Conservation (phyloP, 176 grass and related monocot species). For the Aegilops longissima region DNA sequence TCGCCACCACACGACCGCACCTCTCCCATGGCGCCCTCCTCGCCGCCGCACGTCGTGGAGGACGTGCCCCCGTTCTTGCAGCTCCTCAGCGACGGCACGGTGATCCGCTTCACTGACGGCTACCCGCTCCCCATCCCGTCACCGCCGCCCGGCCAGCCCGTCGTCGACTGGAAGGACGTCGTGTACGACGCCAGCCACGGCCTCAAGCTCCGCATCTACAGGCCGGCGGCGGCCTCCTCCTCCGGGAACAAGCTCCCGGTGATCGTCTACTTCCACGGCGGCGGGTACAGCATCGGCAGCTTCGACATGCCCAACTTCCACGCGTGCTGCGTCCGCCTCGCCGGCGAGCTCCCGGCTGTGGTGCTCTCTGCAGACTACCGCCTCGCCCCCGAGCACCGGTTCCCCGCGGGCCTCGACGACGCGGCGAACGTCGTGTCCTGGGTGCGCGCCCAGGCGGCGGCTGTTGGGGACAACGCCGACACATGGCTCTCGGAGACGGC, state of each 20-base stretch:
- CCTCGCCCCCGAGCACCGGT: slow-evolving; percentile 56
- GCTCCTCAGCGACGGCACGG: slow-evolving; percentile 38
- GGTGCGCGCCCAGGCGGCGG: slow-evolving; percentile 9
- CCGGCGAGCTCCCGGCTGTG: slow-evolving; percentile 38
- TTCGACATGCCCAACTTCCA: slow-evolving; percentile 27
- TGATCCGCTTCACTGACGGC: background rate
- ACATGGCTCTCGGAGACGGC: slow-evolving; percentile 38
- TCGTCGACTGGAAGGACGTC: slow-evolving; percentile 27
- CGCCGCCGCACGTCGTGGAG: slow-evolving; percentile 17
- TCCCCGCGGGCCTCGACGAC: slow-evolving; percentile 58
- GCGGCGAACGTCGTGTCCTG: slow-evolving; percentile 17
- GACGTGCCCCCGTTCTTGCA: background rate
- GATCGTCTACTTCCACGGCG: slow-evolving; percentile 43
- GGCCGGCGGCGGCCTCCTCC: background rate
- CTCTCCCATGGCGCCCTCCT: slow-evolving; percentile 12
- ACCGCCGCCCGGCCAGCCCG: background rate
- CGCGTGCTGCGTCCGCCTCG: slow-evolving; percentile 31
- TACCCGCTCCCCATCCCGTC: background rate
- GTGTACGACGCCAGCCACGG: slow-evolving; percentile 8
- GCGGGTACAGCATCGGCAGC: slow-evolving; percentile 33
- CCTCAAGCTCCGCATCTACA: slow-evolving; percentile 42
- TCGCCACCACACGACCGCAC: background rate
- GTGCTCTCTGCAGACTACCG: slow-evolving; percentile 65
- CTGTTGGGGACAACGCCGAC: background rate
- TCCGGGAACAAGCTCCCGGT: slow-evolving; percentile 26